Base-by-base conservation (phyloP, 371 early-diverging fungal genomes). In the Mucor lusitanicus region DNA sequence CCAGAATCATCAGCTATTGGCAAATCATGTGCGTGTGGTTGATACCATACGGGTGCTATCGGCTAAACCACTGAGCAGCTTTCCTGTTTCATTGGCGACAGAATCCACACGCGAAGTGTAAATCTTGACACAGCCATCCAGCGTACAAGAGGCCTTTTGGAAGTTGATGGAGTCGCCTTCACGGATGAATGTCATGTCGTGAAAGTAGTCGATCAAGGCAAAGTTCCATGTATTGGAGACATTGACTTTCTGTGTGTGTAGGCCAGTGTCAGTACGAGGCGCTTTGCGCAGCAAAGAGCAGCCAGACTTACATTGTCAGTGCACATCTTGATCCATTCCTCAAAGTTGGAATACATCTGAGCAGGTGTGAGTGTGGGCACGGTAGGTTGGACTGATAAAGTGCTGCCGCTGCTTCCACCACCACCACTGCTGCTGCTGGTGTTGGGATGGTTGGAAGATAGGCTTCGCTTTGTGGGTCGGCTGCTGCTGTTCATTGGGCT, bases 101-200 rank as follows among this genome's bases (percentile, higher is more conserved):
- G 98, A 97, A 80, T 99, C 99, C 5, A 99, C 99, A 48, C 99
- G 90, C 8, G 97, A 96, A 1, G 99, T 93, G 81, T 99, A 99
- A 65, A 99, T 95, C 85, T 99, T 99, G 69, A 99, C 94, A 77
- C 99, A 99, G 12, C 99, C 99, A 74, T 99, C 99, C 50, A 99
- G 79, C 1, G 99, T 97, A 78, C 95, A 96, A 35, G 99, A 98
- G n/a, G 99, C 99, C 71, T 95, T 98, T 78, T 99, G 97, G 77
- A 99, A 99, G 82, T 99, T 99, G 79, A 99, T 98, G 6, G 93
- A 90, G 78, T 95, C 95, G 6, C 97, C 97, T 58, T 98, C 99
- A 33, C 92, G 88, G 61, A 99, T 83, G 39, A 96, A 85, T 1
- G 91, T 92, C 94, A 99, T 91, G 77, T 99, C 96, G 73, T 94